These are phyloP conservation scores for Perilla frutescens DNA, from an alignment of 257 asterid genomes.

Conservation along the genomic window DNA sequence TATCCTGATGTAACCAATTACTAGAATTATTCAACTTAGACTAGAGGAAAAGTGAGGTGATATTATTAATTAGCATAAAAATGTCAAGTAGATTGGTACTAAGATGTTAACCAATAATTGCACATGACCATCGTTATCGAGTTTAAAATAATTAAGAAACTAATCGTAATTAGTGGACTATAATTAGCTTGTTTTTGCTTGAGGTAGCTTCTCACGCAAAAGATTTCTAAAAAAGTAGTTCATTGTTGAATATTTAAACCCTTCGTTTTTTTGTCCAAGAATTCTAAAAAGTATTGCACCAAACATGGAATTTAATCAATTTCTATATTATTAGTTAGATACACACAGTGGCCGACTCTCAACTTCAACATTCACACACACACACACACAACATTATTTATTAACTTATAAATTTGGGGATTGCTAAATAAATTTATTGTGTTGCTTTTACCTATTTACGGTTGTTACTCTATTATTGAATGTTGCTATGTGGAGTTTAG, in stretches of 20 bases:
- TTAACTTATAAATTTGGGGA: no score
- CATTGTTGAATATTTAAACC: constrained; percentile 28
- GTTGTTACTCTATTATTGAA: no score
- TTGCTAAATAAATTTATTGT: no score
- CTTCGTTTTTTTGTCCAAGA: constrained; percentile 8
- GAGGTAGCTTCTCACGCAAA: constrained; percentile 58
- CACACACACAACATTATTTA: no score
- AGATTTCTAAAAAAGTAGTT: constrained; percentile 36
- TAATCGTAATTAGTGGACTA: constrained; percentile 39
- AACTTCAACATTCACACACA: no score
- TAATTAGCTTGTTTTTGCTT: constrained; percentile 40
- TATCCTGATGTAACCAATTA: background rate
- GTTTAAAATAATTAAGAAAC: constrained; percentile 23
- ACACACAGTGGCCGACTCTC: background rate
- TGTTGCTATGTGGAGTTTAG: no score
- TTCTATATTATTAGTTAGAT: constrained; percentile 1
- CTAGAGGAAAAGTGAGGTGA: background rate
- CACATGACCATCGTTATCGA: constrained; percentile 35
- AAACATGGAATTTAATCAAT: constrained; percentile 22
- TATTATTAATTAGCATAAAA: constrained; percentile 5
- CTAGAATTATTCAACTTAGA: background rate
- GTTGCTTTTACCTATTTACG: no score
- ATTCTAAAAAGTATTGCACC: constrained; percentile 29
- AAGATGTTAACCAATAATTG: constrained; percentile 33
- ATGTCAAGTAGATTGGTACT: background rate